phyloP scores from a whole-genome alignment of 2,329 filamentous ascomycete species.

The Cercospora brassicicola region DNA sequence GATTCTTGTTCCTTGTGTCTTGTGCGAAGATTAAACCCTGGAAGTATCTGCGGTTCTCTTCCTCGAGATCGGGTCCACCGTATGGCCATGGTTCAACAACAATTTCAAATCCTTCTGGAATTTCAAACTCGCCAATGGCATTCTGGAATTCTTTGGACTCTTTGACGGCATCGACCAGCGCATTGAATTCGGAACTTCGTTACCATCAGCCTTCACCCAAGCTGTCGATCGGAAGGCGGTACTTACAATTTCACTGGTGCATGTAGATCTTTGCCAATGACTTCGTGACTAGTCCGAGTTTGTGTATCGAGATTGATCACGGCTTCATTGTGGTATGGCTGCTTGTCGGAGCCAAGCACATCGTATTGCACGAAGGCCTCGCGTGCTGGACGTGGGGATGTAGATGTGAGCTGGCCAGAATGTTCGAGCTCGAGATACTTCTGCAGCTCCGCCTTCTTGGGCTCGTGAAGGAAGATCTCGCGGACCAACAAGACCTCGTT shows the following conservation, averaged over 20 bases:
- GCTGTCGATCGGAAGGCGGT: neutral
- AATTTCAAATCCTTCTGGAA: constrained; percentile 35
- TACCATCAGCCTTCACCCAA: constrained; percentile 29
- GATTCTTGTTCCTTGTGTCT: constrained; percentile 46
- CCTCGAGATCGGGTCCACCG: constrained; percentile 33
- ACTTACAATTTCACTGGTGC: constrained; percentile 33
- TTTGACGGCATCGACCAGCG: constrained; percentile 52
- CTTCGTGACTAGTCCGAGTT: constrained; percentile 32
- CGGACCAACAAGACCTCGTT: constrained; percentile 32
- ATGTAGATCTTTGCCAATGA: constrained; percentile 35
- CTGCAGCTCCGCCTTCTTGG: constrained; percentile 33
- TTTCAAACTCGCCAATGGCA: constrained; percentile 34
- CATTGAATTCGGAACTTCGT: constrained; percentile 46
- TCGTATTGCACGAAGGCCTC: constrained; percentile 59
- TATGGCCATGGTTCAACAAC: constrained; percentile 39
- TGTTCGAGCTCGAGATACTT: constrained; percentile 36
- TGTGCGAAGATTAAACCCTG: constrained; percentile 37
- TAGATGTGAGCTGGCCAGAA: constrained; percentile 25
- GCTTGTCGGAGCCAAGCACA: constrained; percentile 53
- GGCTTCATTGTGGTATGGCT: constrained; percentile 57
- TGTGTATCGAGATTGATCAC: constrained; percentile 39
- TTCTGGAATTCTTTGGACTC: constrained; percentile 43
- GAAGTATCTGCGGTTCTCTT: constrained; percentile 35
- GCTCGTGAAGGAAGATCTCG: constrained; percentile 37
- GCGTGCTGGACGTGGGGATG: constrained; percentile 40